phyloP scores from a whole-genome alignment of 2,329 filamentous ascomycete species.

The Sporothrix brasiliensis region DNA sequence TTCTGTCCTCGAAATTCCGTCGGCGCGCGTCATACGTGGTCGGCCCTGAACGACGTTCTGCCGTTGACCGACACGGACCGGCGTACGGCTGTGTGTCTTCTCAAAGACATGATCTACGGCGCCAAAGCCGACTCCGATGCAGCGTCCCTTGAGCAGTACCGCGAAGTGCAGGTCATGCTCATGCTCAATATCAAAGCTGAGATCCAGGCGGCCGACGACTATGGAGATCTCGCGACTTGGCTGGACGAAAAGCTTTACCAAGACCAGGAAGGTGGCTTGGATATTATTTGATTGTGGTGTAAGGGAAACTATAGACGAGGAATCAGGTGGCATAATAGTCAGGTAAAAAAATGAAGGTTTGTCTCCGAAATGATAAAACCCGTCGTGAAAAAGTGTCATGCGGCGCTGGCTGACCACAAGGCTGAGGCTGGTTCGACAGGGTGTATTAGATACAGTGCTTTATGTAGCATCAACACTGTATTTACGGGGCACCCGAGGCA shows the following conservation, averaged over 20 bases:
- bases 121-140: conserved; percentile 35
- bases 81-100: conserved; percentile 56
- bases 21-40: conserved; percentile 24
- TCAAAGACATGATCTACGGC: conserved; percentile 48
- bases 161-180: conserved; percentile 72
- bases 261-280: conserved; percentile 6
- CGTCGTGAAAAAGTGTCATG: too few species aligned
- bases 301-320: not conserved
- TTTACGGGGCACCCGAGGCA: too few species aligned
- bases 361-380: too few species aligned
- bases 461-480: not conserved
- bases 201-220: conserved; percentile 69
- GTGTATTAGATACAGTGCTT: not conserved
- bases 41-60: conserved; percentile 39
- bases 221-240: conserved; percentile 55
- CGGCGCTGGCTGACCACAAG: not conserved
- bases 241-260: conserved; percentile 49
- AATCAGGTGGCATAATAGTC: not conserved
- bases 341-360: not conserved
- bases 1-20: not conserved
- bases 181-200: conserved; percentile 75
- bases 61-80: conserved; percentile 61
- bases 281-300: not conserved
- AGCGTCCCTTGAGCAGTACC: conserved; percentile 48
- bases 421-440: not conserved